These are phyloP conservation scores for Cephalotrichum gorgonifer DNA, from an alignment of 2,329 filamentous ascomycete species.

Conservation along the genomic window DNA sequence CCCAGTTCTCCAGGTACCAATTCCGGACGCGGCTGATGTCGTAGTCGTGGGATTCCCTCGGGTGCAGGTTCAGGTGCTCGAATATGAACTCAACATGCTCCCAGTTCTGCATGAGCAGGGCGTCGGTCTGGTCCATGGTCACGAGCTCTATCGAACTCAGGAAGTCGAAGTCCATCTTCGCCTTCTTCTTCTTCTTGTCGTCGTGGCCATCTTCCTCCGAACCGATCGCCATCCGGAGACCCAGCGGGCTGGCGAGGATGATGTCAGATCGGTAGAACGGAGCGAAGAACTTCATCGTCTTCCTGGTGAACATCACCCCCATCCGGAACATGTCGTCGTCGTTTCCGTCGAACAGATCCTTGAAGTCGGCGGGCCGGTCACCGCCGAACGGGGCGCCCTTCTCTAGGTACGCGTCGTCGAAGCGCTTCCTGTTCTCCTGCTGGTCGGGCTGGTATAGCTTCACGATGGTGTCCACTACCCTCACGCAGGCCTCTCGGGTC, in stretches of 20 bases:
- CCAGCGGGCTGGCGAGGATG: constrained; percentile 81
- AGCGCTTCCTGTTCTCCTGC: constrained; percentile 89
- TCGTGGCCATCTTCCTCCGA: constrained; percentile 52
- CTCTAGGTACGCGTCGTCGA: constrained; percentile 71
- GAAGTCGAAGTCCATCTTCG: constrained; percentile 71
- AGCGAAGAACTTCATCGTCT: constrained; percentile 88
- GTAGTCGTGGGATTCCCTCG: constrained; percentile 80
- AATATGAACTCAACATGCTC: constrained; percentile 91
- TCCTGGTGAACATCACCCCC: constrained; percentile 93
- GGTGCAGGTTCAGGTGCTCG: constrained; percentile 81
- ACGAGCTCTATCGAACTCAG: constrained; percentile 87
- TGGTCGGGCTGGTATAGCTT: constrained; percentile 73
- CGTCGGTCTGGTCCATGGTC: constrained; percentile 84
- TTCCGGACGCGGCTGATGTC: constrained; percentile 84
- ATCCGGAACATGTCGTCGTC: constrained; percentile 96
- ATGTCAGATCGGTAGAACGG: constrained; percentile 97
- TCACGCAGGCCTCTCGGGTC: constrained; percentile 76
- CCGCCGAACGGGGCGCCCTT: constrained; percentile 54
- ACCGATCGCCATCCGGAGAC: constrained; percentile 82
- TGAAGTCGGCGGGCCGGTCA: constrained; percentile 77
- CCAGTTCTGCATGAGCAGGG: constrained; percentile 96
- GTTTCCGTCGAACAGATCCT: constrained; percentile 83
- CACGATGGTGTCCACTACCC: constrained; percentile 67
- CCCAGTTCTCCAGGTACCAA: constrained; percentile 89
- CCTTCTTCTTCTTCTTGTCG: constrained; percentile 24